Conservation (phyloP, 2,329 filamentous ascomycete species). For the Penicillium sp. region DNA sequence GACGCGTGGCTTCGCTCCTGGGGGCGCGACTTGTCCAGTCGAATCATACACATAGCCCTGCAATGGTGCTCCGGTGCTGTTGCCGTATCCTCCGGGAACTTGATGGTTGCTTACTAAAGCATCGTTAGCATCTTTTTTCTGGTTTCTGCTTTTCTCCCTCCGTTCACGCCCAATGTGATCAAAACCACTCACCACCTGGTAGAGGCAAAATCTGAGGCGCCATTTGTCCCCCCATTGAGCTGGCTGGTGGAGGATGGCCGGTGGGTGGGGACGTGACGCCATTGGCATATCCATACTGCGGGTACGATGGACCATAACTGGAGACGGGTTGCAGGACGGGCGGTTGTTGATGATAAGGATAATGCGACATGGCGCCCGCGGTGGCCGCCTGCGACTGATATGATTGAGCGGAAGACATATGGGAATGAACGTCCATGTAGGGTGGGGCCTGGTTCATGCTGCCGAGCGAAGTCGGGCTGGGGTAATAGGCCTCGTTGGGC, state of each 20-base stretch:
- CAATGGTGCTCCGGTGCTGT: slow-evolving; percentile 39
- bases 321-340: slow-evolving; percentile 72
- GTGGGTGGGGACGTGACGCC: slow-evolving; percentile 78
- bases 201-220: slow-evolving; percentile 72
- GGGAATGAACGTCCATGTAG: slow-evolving; percentile 82
- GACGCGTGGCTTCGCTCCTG: slow-evolving; percentile 92
- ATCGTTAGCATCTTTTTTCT: slow-evolving; percentile 5
- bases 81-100: slow-evolving; percentile 39
- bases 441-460: slow-evolving; percentile 79
- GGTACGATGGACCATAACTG: slow-evolving; percentile 67
- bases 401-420: slow-evolving; percentile 75
- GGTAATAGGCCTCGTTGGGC: slow-evolving; percentile 44
- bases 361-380: slow-evolving; percentile 70
- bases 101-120: slow-evolving; percentile 38
- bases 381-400: slow-evolving; percentile 75
- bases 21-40: slow-evolving; percentile 88
- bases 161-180: slow-evolving; percentile 6
- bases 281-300: slow-evolving; percentile 72
- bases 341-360: slow-evolving; percentile 69
- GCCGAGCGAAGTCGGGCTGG: slow-evolving; percentile 37
- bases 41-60: slow-evolving; percentile 66
- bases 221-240: slow-evolving; percentile 64
- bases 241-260: slow-evolving; percentile 66
- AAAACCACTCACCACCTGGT: slow-evolving; percentile 42
- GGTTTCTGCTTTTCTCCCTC: background rate